phyloP scores from a whole-genome alignment of 108 stramenopile genomes.

The Licmophora abbreviata region DNA sequence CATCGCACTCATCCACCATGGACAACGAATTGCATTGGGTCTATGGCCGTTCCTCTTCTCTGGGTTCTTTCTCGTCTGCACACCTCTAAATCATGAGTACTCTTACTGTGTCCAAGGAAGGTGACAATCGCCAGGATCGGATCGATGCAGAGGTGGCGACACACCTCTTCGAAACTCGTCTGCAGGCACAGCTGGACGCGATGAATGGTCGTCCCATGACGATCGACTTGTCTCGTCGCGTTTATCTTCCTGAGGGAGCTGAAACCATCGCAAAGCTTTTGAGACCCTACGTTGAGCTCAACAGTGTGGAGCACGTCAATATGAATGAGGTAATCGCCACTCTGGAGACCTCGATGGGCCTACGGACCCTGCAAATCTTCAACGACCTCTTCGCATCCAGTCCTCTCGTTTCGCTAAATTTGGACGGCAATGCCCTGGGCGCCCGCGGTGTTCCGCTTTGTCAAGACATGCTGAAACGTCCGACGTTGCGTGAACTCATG shows the following conservation, averaged over 20 bases:
- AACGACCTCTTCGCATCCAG: not conserved
- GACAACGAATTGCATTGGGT: too few species aligned
- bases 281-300: too few species aligned
- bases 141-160: too few species aligned
- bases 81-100: too few species aligned
- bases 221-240: not conserved
- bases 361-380: not conserved
- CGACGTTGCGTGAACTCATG: not conserved
- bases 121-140: too few species aligned
- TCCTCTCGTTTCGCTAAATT: not conserved
- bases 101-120: too few species aligned
- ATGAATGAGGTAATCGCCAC: slow-evolving; percentile 9
- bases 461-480: not conserved
- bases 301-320: not conserved
- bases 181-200: too few species aligned
- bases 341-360: not conserved
- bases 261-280: not conserved
- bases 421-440: slow-evolving; percentile 11
- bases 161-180: too few species aligned
- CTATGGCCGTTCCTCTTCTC: too few species aligned
- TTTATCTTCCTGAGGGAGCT: not conserved
- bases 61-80: too few species aligned
- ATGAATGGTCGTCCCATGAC: too few species aligned
- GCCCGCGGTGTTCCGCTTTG: not conserved
- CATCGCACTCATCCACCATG: too few species aligned